A percentile compares a stretch with the other conserved stretches of the same genome.
phyloP scores from a whole-genome alignment of 805 yeast genomes.

The Wickerhamomyces kurtzmanii region DNA sequence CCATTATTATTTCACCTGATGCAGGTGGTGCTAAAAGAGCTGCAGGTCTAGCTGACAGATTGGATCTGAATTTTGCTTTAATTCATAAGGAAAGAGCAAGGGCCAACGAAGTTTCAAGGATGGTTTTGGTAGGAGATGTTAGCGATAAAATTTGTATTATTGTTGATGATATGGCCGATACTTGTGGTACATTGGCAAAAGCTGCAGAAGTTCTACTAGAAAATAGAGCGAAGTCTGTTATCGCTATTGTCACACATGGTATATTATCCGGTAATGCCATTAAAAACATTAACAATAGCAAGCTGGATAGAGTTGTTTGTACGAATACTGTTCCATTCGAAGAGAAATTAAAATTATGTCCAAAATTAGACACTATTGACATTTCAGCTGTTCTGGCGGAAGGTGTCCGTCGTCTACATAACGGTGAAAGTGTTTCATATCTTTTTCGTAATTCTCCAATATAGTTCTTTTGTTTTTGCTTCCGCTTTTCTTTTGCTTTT shows the following conservation, averaged over 20 bases:
- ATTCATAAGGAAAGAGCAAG: slow-evolving; percentile 79
- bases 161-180: slow-evolving; percentile 87
- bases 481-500: too few relatives aligned
- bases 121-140: slow-evolving; percentile 85
- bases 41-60: slow-evolving; percentile 73
- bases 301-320: slow-evolving; percentile 61
- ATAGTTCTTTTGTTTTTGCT: slow-evolving; percentile 3
- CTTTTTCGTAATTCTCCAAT: slow-evolving; percentile 61
- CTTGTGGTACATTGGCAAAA: slow-evolving; percentile 79
- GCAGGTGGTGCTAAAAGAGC: slow-evolving; percentile 90
- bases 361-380: slow-evolving; percentile 60
- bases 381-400: slow-evolving; percentile 70
- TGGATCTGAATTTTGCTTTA: slow-evolving; percentile 74
- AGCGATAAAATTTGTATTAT: slow-evolving; percentile 64
- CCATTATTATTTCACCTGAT: slow-evolving; percentile 79
- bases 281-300: slow-evolving; percentile 58
- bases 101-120: slow-evolving; percentile 75
- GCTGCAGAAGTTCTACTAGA: slow-evolving; percentile 69
- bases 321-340: slow-evolving; percentile 77
- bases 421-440: slow-evolving; percentile 80
- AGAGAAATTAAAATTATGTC: slow-evolving; percentile 46
- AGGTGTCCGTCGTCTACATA: slow-evolving; percentile 75
- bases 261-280: slow-evolving; percentile 69
- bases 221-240: slow-evolving; percentile 60
- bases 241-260: slow-evolving; percentile 81